phyloP scores from a whole-genome alignment of 2,329 filamentous ascomycete genomes.

The Beauveria brongniartii region DNA sequence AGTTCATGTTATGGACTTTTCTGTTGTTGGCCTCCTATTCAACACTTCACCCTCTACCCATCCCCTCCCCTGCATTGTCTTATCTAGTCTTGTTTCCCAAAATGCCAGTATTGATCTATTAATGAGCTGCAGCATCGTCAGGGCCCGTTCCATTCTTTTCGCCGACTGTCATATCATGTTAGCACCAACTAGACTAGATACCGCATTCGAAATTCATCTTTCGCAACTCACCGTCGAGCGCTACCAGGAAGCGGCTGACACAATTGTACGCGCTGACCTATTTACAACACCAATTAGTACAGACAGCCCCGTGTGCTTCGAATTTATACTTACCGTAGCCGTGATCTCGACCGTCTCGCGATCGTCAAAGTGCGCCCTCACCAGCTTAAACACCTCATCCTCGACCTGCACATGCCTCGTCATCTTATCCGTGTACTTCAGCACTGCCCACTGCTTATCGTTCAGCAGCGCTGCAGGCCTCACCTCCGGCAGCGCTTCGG shows the following conservation, averaged over 20 bases:
- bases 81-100: not conserved
- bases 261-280: slow-evolving; percentile 71
- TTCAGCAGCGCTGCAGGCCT: slow-evolving; percentile 35
- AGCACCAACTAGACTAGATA: not conserved
- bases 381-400: slow-evolving; percentile 56
- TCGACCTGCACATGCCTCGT: slow-evolving; percentile 63
- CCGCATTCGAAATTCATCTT: not conserved
- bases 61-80: slow-evolving; percentile 1
- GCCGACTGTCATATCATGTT: slow-evolving; percentile 35
- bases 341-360: slow-evolving; percentile 75
- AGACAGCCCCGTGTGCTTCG: not conserved
- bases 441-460: slow-evolving; percentile 57
- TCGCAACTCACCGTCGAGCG: slow-evolving; percentile 57
- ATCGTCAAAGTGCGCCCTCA: slow-evolving; percentile 57
- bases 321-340: slow-evolving; percentile 48
- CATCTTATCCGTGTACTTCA: slow-evolving; percentile 77
- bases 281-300: slow-evolving; percentile 14
- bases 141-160: slow-evolving; percentile 48
- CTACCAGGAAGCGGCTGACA: slow-evolving; percentile 75
- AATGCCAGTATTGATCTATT: slow-evolving; percentile 5
- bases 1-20: too few relatives aligned
- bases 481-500: slow-evolving; percentile 20
- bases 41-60: not conserved
- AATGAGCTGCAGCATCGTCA: slow-evolving; percentile 30
- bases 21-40: not conserved